A percentile compares a stretch with the other conserved stretches of the same genome.
These are phyloP conservation scores for Gloeostereum incarnatum DNA, from an alignment of 768 basidiomycete species.

Conservation along the genomic window DNA sequence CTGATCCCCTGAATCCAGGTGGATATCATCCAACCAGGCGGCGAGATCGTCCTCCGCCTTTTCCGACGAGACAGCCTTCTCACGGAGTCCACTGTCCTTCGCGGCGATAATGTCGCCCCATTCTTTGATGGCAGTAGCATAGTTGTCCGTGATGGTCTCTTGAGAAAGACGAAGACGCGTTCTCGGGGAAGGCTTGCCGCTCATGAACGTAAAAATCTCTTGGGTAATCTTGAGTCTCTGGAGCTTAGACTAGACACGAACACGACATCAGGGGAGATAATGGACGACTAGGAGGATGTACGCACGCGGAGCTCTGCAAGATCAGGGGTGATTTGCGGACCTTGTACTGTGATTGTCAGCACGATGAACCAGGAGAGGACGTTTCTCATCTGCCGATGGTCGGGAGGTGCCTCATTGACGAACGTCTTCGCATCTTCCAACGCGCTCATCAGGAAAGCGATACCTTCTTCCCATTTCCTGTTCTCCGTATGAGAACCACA, in stretches of 20 bases:
- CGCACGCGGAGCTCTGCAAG: constrained; percentile 42
- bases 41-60: constrained; percentile 49
- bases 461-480: constrained; percentile 46
- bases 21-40: constrained; percentile 44
- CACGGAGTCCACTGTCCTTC: constrained; percentile 15
- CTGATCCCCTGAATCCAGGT: constrained; percentile 23
- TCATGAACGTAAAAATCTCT: constrained; percentile 38
- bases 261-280: neutral
- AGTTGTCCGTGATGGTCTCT: constrained; percentile 38
- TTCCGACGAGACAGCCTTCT: constrained; percentile 19
- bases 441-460: constrained; percentile 51
- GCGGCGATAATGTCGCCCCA: constrained; percentile 35
- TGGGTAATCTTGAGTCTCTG: constrained; percentile 40
- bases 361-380: constrained; percentile 52
- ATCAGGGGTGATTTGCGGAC: constrained; percentile 37
- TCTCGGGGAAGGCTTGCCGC: constrained; percentile 34
- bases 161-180: constrained; percentile 46
- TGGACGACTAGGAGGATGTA: constrained; percentile 2
- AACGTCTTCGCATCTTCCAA: constrained; percentile 51
- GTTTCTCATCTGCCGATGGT: constrained; percentile 50
- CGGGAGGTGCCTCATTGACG: constrained; percentile 47
- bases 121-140: constrained; percentile 31
- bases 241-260: constrained; percentile 19
- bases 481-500: constrained; percentile 6
- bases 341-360: constrained; percentile 41